These are phyloP conservation scores for Boletus speciosus DNA, from an alignment of 768 basidiomycete species.

Conservation along the genomic window DNA sequence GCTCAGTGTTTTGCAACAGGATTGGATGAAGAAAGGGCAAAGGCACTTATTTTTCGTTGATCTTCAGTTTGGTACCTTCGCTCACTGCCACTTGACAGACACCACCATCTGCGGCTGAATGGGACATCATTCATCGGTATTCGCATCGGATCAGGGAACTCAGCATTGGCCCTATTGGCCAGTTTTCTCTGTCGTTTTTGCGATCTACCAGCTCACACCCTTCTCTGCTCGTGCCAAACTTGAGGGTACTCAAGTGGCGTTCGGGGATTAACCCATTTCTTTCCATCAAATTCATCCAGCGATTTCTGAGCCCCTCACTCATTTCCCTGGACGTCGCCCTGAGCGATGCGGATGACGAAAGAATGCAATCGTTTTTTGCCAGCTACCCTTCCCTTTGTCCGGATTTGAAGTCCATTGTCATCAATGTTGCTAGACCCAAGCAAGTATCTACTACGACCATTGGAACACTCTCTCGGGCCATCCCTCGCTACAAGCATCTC, in stretches of 20 bases:
- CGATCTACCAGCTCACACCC: neutral
- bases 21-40: neutral
- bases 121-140: neutral
- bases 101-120: neutral
- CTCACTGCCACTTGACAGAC: neutral
- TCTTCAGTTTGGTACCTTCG: neutral
- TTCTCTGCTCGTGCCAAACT: neutral
- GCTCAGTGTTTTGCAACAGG: neutral
- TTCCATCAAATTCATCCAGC: neutral
- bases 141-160: slow-evolving; percentile 3
- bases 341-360: neutral
- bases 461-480: neutral
- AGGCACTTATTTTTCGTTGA: neutral
- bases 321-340: neutral
- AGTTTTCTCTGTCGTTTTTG: neutral
- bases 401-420: neutral
- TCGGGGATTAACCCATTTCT: neutral
- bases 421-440: neutral
- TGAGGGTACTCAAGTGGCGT: slow-evolving; percentile 1
- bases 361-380: neutral
- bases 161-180: neutral
- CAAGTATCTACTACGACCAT: neutral
- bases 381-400: neutral
- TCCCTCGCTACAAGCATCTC: neutral
- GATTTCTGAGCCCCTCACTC: neutral